Base-by-base conservation (phyloP, 2,329 filamentous ascomycete species). In the Colletotrichum tropicale region DNA sequence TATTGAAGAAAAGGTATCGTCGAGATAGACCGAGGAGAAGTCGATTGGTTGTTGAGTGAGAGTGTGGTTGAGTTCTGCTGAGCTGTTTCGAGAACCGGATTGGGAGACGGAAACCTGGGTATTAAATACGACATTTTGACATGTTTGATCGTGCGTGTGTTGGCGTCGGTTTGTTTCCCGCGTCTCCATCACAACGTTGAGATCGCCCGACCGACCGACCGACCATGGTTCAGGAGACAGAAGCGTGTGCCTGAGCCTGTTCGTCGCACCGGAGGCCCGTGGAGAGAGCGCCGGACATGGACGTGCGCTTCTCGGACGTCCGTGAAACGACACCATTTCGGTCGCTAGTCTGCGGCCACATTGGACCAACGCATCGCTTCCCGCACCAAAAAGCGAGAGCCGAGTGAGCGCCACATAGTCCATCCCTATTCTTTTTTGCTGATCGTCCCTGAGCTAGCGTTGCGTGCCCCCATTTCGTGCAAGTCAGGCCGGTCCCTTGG, bases 351-450 rank as follows among this genome's bases (percentile, higher is more conserved):
- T 74, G 61, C 36, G 67, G 34, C 67, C 56, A 38, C 34, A 24
- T 65, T 28, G 67, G 30, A 24, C 32, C 62, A 67, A 32, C 69
- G 32, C 55, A 74, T 76, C 74, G 74, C 74, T 73, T 64, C 70
- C 74, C 74, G 74, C 74, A 69, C 65, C 62, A 68, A 76, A 73
- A 48, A 36, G 74, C 74, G 74, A 75, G 70, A 74, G 74, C 74
- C 74, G 70, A 75, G 65, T 55, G 55, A 52, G 36, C 61, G 67
- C 69, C 61, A 75, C 30, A 61, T 13, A 55, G 68, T 21, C 55
- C 32, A 62, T 72, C 38, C 69, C 18, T 72, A 26, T 75, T 72
- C 43, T 6, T 56, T 56, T 15, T 38, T 62, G 56, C 60, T 38
- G 68, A 74, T 71, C 34, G 61, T 75, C 55, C 72, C 62, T 75